phyloP scores from a whole-genome alignment of 2,329 filamentous ascomycete species.

The Neophaeococcomyces mojaviensis region DNA sequence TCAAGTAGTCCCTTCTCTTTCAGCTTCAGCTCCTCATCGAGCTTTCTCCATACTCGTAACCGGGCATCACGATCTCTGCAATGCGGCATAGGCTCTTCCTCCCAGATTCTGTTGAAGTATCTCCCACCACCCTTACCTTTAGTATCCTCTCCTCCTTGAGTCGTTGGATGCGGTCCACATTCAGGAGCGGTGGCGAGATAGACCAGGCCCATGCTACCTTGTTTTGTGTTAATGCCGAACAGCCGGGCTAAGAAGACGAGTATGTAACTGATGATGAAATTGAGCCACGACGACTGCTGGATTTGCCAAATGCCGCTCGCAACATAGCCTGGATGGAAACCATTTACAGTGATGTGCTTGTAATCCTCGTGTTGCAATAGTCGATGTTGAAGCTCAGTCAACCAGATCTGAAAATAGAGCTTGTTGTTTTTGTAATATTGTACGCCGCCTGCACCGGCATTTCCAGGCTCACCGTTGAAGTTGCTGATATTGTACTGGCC shows the following conservation, averaged over 20 bases:
- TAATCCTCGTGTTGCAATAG: slow-evolving; percentile 4
- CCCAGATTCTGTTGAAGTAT: slow-evolving; percentile 8
- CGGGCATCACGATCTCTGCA: slow-evolving; percentile 4
- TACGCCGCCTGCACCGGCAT: slow-evolving; percentile 1
- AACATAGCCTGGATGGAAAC: slow-evolving; percentile 7
- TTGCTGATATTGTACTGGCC: slow-evolving; percentile 6
- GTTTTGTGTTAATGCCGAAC: slow-evolving; percentile 3
- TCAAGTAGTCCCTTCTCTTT: slow-evolving; percentile 4
- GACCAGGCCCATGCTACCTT: slow-evolving; percentile 6
- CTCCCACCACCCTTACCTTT: slow-evolving; percentile 2
- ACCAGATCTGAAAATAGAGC: slow-evolving; percentile 10
- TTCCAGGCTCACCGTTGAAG: slow-evolving; percentile 5
- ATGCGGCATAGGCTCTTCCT: slow-evolving; percentile 7
- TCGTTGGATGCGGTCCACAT: slow-evolving; percentile 2
- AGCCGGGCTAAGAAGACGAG: neutral
- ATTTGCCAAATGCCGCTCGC: slow-evolving; percentile 7
- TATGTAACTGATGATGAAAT: slow-evolving; percentile 1
- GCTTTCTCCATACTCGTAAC: slow-evolving; percentile 6
- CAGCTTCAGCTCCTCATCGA: slow-evolving; percentile 3
- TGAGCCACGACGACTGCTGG: neutral
- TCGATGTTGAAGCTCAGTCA: slow-evolving; percentile 6
- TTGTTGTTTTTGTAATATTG: slow-evolving; percentile 9
- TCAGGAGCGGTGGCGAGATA: slow-evolving; percentile 7
- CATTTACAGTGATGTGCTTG: slow-evolving; percentile 9
- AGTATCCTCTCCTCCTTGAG: neutral